Conservation (phyloP, 192 early-diverging fungal genomes). For the Entomortierella chlamydospora region DNA sequence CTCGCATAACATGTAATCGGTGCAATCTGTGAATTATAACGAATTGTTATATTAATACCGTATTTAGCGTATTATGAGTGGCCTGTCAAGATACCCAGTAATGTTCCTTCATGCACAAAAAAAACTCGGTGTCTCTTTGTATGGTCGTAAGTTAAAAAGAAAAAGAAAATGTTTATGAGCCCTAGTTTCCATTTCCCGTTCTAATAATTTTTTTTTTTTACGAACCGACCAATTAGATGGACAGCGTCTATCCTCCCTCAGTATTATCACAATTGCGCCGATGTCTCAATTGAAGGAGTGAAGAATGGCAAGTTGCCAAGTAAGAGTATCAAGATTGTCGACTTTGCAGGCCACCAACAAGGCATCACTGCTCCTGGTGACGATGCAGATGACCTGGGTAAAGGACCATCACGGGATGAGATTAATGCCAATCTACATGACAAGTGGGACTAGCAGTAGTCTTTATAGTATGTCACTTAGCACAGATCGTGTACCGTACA, state of each 20-base stretch:
- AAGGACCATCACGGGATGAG: conserved; percentile 5
- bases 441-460: no score
- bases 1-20: background rate
- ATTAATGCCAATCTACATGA: conserved; percentile 3
- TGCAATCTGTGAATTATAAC: no score
- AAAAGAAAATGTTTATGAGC: background rate
- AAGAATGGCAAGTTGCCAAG: conserved; percentile 22
- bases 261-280: conserved; percentile 81
- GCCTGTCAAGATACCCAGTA: conserved; percentile 38
- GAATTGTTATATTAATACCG: no score
- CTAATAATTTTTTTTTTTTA: background rate
- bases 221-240: conserved; percentile 18
- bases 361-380: conserved; percentile 15
- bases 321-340: conserved; percentile 19
- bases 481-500: no score
- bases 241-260: conserved; percentile 75
- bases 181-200: no score
- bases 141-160: conserved; percentile 54
- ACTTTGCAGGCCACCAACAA: conserved; percentile 1
- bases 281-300: conserved; percentile 66
- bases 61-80: conserved; percentile 17
- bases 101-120: conserved; percentile 21
- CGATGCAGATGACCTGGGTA: conserved; percentile 7
- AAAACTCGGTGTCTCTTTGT: conserved; percentile 21
- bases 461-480: no score